phyloP scores from a whole-genome alignment of 139 green algal genomes.

The Closterium sp. region DNA sequence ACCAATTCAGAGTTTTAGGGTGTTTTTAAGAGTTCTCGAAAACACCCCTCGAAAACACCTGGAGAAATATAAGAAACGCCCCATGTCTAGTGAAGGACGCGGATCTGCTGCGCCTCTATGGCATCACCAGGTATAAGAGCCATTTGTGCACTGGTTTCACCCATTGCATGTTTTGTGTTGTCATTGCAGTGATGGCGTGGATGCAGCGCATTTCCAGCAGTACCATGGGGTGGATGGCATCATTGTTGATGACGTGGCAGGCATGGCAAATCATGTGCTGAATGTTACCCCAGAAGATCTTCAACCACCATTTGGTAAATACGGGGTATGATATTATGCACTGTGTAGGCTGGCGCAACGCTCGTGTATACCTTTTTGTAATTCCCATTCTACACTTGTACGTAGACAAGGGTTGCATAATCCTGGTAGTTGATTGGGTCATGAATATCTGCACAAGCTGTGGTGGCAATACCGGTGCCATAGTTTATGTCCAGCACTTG shows the following conservation, averaged over 20 bases:
- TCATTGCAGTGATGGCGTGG: slow-evolving; percentile 23
- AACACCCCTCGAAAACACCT: no score
- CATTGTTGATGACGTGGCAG: slow-evolving; percentile 31
- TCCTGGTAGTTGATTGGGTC: no score
- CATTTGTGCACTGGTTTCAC: not conserved
- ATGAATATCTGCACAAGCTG: not conserved
- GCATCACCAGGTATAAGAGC: not conserved
- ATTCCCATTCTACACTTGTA: no score
- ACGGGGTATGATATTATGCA: not conserved
- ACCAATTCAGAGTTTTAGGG: no score
- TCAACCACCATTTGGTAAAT: not conserved
- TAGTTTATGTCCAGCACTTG: no score
- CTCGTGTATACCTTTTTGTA: no score
- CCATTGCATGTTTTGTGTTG: not conserved
- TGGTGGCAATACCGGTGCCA: no score
- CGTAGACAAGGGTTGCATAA: no score
- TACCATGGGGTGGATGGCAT: slow-evolving; percentile 23
- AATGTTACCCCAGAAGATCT: not conserved
- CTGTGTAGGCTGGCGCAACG: no score
- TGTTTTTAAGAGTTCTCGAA: no score
- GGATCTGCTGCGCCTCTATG: not conserved
- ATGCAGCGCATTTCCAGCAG: slow-evolving; percentile 14
- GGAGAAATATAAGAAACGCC: no score
- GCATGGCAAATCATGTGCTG: not conserved
- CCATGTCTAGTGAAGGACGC: slow-evolving; percentile 2